Percentiles rank a stretch among this genome's conserved stretches.
These are phyloP conservation scores for Aspergillus calidoustus DNA, from an alignment of 2,329 filamentous ascomycete species.

Conservation along the genomic window DNA sequence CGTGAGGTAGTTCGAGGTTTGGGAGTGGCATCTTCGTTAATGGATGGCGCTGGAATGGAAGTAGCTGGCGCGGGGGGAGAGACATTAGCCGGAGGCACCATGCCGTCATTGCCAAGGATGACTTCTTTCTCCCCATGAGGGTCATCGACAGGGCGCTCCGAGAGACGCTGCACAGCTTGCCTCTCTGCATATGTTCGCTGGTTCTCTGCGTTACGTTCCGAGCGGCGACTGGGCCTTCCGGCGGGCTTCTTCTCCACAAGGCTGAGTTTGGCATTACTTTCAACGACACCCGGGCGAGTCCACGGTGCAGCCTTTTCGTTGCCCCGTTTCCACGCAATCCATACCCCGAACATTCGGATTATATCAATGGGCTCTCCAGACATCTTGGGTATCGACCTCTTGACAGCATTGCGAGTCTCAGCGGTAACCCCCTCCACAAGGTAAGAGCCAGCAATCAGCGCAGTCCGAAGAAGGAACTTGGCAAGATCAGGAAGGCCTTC, in stretches of 20 bases:
- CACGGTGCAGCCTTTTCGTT: conserved; percentile 66
- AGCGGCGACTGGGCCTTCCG: conserved; percentile 58
- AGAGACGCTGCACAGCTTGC: conserved; percentile 41
- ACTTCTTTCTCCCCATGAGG: conserved; percentile 22
- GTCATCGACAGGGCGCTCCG: conserved; percentile 31
- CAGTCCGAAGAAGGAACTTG: conserved; percentile 66
- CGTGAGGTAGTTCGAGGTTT: conserved; percentile 55
- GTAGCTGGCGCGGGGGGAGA: conserved; percentile 27
- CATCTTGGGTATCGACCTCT: conserved; percentile 66
- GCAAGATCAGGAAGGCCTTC: conserved; percentile 63
- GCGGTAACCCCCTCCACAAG: conserved; percentile 63
- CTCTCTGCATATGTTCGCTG: conserved; percentile 47
- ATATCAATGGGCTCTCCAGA: conserved; percentile 65
- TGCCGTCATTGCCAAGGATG: conserved; percentile 19
- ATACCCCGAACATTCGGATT: conserved; percentile 65
- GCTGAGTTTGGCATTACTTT: conserved; percentile 55
- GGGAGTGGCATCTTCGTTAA: conserved; percentile 34
- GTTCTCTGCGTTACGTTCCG: conserved; percentile 57
- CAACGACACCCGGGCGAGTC: conserved; percentile 62
- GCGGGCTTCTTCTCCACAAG: conserved; percentile 60
- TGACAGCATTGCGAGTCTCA: conserved; percentile 63
- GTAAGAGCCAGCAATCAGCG: conserved; percentile 64
- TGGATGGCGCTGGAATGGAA: conserved; percentile 22
- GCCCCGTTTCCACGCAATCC: conserved; percentile 70
- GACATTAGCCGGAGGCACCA: conserved; percentile 31